Evolutionary conservation across 495 filamentous ascomycete species (phyloP).

Genomic region (Neurospora intermedia): DNA sequence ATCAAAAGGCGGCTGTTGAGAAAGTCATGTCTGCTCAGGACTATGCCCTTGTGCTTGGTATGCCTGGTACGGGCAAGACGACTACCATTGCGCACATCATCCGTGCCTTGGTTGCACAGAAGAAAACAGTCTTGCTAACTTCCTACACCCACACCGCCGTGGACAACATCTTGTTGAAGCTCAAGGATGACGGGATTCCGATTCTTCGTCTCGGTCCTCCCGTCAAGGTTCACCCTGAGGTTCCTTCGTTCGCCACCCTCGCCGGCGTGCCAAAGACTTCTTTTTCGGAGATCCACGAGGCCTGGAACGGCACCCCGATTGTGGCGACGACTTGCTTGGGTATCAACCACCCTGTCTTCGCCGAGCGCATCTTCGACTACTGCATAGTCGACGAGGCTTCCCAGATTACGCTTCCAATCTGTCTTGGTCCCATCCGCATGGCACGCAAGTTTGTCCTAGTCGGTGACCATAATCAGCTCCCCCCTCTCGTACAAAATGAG

Average conservation of each 20-base stretch:
- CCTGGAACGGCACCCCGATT: slow-evolving; percentile 73
- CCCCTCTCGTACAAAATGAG: slow-evolving; percentile 86
- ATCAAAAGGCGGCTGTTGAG: slow-evolving; percentile 74
- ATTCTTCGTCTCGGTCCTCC: slow-evolving; percentile 73
- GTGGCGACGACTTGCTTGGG: slow-evolving; percentile 93
- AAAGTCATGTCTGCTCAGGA: slow-evolving; percentile 93
- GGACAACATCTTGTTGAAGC: slow-evolving; percentile 92
- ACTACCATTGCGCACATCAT: slow-evolving; percentile 98
- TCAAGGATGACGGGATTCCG: slow-evolving; percentile 65
- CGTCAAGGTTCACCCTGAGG: slow-evolving; percentile 78
- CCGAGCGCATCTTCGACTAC: slow-evolving; percentile 84
- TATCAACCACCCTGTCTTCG: slow-evolving; percentile 80
- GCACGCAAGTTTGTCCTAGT: slow-evolving; percentile 90
- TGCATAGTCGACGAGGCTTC: slow-evolving; percentile 98
- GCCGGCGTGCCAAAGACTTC: slow-evolving; percentile 57
- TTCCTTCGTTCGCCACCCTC: slow-evolving; percentile 71
- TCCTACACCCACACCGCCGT: slow-evolving; percentile 97
- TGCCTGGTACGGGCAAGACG: slow-evolving; percentile 97
- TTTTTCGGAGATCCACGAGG: slow-evolving; percentile 71
- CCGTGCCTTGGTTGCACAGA: slow-evolving; percentile 74
- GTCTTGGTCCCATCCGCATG: slow-evolving; percentile 86
- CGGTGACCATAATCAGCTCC: slow-evolving; percentile 91
- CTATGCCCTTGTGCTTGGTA: slow-evolving; percentile 90
- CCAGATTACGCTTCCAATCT: slow-evolving; percentile 91
- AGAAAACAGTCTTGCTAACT: slow-evolving; percentile 84